phyloP scores from a whole-genome alignment of 2,329 filamentous ascomycete species.

The Fusarium sp. region DNA sequence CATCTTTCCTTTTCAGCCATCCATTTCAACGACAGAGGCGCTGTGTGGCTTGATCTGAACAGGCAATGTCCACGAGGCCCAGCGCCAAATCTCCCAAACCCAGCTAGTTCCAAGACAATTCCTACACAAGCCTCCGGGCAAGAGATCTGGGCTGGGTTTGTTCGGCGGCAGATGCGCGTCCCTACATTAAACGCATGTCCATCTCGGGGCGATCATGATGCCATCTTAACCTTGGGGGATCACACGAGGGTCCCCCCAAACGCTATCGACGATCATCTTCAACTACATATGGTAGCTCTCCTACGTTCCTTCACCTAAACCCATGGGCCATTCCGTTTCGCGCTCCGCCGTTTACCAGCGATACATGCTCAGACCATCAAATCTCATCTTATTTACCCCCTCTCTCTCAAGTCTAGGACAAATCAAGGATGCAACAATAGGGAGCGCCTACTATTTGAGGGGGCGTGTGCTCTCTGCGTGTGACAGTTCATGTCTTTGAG shows the following conservation, averaged over 20 bases:
- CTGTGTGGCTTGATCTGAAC: slow-evolving; percentile 41
- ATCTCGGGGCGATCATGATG: slow-evolving; percentile 33
- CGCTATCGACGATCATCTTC: slow-evolving; percentile 25
- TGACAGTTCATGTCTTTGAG: slow-evolving; percentile 43
- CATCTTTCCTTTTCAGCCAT: slow-evolving; percentile 25
- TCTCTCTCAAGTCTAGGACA: slow-evolving; percentile 11
- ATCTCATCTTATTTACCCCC: slow-evolving; percentile 23
- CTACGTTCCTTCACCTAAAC: slow-evolving; percentile 1
- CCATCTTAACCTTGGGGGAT: slow-evolving; percentile 32
- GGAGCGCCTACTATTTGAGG: slow-evolving; percentile 23
- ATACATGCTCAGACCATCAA: slow-evolving; percentile 11
- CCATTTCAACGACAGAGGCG: slow-evolving; percentile 24
- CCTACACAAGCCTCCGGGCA: slow-evolving; percentile 36
- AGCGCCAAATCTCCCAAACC: slow-evolving; percentile 37
- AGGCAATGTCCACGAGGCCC: slow-evolving; percentile 41
- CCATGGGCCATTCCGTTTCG: slow-evolving; percentile 15
- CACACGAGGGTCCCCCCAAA: slow-evolving; percentile 25
- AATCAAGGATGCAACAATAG: slow-evolving; percentile 26
- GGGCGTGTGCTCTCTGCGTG: slow-evolving; percentile 39
- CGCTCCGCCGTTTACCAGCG: neutral
- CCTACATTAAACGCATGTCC: slow-evolving; percentile 33
- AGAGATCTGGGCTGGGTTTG: slow-evolving; percentile 36
- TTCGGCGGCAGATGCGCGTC: slow-evolving; percentile 45
- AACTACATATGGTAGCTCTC: slow-evolving; percentile 3
- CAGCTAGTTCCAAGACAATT: slow-evolving; percentile 36